Evolutionary conservation across 202 grass and related monocot genomes (phyloP).

Genomic region (Sporobolus alterniflorus): DNA sequence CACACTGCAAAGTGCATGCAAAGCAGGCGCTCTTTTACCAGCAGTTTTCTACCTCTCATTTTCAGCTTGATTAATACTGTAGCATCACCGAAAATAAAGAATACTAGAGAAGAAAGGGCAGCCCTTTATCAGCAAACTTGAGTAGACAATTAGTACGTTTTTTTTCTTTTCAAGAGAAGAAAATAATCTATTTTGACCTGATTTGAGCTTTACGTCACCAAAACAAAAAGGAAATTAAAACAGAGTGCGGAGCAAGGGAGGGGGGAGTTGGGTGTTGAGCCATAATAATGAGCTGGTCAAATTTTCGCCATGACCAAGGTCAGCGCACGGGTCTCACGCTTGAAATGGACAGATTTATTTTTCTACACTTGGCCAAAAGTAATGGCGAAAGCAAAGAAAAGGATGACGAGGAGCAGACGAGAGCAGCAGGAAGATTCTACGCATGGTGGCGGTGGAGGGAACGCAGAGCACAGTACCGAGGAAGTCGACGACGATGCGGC

Average conservation of each 20-base stretch:
- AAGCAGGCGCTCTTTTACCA: constrained; percentile 36
- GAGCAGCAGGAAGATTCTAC: background rate
- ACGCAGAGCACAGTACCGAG: constrained; percentile 50
- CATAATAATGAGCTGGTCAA: constrained; percentile 34
- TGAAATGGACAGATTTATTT: constrained; percentile 32
- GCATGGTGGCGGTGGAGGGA: background rate
- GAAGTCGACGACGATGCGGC: constrained; percentile 90
- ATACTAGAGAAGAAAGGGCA: background rate
- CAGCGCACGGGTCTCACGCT: constrained; percentile 47
- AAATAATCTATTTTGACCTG: background rate
- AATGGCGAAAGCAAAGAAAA: background rate
- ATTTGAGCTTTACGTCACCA: background rate
- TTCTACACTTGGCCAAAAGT: background rate
- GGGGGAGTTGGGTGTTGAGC: background rate
- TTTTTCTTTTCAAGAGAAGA: background rate
- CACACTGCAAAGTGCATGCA: too few relatives aligned
- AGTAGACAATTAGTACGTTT: background rate
- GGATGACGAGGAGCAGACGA: background rate
- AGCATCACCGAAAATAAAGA: background rate
- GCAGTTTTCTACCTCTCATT: constrained; percentile 20
- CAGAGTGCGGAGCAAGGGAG: background rate
- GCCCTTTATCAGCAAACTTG: background rate
- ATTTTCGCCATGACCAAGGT: constrained; percentile 47
- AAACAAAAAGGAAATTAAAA: background rate
- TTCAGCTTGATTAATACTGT: background rate